phyloP scores from a whole-genome alignment of 2,329 filamentous ascomycete genomes.

The Colletotrichum sp. region DNA sequence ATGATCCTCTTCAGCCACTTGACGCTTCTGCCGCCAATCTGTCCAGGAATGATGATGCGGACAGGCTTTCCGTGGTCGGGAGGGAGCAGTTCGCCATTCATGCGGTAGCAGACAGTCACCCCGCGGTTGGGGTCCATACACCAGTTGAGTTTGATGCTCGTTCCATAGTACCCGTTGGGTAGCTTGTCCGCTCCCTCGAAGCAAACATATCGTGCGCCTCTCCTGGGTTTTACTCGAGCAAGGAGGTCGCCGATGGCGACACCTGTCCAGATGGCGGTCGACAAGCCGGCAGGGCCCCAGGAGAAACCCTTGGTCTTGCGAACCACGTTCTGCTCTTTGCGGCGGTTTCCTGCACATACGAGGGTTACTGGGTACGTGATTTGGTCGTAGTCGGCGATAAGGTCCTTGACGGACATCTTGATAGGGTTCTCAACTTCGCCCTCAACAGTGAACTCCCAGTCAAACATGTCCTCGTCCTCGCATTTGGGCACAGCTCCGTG shows the following conservation, averaged over 20 bases:
- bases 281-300: slow-evolving; percentile 87
- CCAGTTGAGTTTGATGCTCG: slow-evolving; percentile 87
- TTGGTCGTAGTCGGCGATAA: slow-evolving; percentile 78
- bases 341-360: slow-evolving; percentile 88
- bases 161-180: slow-evolving; percentile 89
- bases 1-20: slow-evolving; percentile 90
- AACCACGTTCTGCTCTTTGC: slow-evolving; percentile 92
- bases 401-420: slow-evolving; percentile 71
- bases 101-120: slow-evolving; percentile 85
- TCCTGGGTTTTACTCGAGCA: slow-evolving; percentile 67
- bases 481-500: slow-evolving; percentile 84
- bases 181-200: slow-evolving; percentile 90
- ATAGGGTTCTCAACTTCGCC: slow-evolving; percentile 82
- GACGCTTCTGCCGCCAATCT: slow-evolving; percentile 90
- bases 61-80: slow-evolving; percentile 89
- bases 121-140: slow-evolving; percentile 82
- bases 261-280: slow-evolving; percentile 87
- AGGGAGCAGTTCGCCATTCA: slow-evolving; percentile 83
- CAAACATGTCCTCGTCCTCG: slow-evolving; percentile 70
- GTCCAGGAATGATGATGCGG: slow-evolving; percentile 82
- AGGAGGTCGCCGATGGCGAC: slow-evolving; percentile 77
- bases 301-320: slow-evolving; percentile 93
- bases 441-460: slow-evolving; percentile 85
- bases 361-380: slow-evolving; percentile 86
- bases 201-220: slow-evolving; percentile 80